Conservation (phyloP, 228 moss, liverwort and hornwort species). For the Sphagnum magellanicum region DNA sequence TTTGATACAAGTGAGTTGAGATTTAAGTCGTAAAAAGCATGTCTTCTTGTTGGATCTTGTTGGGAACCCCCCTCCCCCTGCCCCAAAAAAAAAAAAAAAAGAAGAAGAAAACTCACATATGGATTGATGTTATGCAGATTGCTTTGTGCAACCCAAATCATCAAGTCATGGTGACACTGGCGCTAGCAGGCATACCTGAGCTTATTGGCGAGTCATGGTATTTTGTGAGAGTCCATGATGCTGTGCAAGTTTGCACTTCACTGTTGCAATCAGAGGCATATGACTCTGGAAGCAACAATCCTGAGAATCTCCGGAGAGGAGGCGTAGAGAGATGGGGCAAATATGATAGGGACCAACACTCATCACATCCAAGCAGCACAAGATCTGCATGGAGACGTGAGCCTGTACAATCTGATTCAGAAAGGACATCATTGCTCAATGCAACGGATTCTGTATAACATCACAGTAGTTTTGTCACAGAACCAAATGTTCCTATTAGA, state of each 20-base stretch:
- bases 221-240: constrained; percentile 95
- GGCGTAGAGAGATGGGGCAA: constrained; percentile 21
- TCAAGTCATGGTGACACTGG: constrained; percentile 69
- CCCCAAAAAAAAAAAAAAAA: no score
- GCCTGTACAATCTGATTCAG: constrained; percentile 14
- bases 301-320: constrained; percentile 10
- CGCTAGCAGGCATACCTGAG: constrained; percentile 71
- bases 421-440: constrained; percentile 19
- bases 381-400: no score
- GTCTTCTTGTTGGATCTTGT: no score
- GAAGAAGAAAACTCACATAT: no score
- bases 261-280: constrained; percentile 26
- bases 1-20: background rate
- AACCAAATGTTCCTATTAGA: no score
- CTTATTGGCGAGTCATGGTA: constrained; percentile 75
- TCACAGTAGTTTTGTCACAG: no score
- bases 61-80: no score
- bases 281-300: constrained; percentile 7
- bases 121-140: constrained; percentile 25
- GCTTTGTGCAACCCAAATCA: constrained; percentile 85
- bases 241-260: constrained; percentile 80
- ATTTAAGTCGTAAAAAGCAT: background rate
- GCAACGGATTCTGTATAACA: background rate
- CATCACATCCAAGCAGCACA: background rate
- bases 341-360: constrained; percentile 12